phyloP scores from a whole-genome alignment of 768 basidiomycete species.

The Clitopilus hobsonii region DNA sequence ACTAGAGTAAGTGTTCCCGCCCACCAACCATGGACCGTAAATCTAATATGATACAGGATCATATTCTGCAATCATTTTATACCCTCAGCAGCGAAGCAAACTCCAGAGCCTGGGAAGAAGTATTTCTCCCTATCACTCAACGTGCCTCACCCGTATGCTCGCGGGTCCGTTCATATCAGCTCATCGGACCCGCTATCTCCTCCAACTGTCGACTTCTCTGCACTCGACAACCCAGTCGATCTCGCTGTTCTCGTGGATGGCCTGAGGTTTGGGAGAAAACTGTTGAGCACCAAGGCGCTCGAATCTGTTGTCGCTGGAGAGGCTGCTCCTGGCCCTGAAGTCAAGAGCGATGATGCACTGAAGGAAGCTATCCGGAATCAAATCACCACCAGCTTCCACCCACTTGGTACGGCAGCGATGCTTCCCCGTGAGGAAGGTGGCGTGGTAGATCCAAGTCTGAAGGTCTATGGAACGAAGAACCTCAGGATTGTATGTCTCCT shows the following conservation, averaged over 20 bases:
- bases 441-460: conserved; percentile 23
- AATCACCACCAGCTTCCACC: conserved; percentile 11
- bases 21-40: neutral
- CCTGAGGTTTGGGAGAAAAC: conserved; percentile 10
- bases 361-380: conserved; percentile 1
- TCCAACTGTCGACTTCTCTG: conserved; percentile 12
- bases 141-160: conserved; percentile 30
- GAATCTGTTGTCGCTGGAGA: conserved; percentile 5
- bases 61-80: neutral
- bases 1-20: neutral
- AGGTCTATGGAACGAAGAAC: conserved; percentile 19
- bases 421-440: conserved; percentile 26
- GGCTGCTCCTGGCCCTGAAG: conserved; percentile 11
- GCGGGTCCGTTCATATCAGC: conserved; percentile 31
- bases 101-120: conserved; percentile 13
- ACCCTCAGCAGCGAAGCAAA: neutral
- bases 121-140: conserved; percentile 14
- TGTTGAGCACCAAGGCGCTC: conserved; percentile 5
- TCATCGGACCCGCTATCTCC: conserved; percentile 10
- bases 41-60: neutral
- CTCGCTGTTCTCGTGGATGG: conserved; percentile 17
- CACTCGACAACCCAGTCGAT: conserved; percentile 16
- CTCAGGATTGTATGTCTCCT: conserved; percentile 1
- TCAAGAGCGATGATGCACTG: conserved; percentile 22
- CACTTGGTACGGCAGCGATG: conserved; percentile 23